phyloP scores from a whole-genome alignment of 345 rosid genomes.

The Hirschfeldia incana region DNA sequence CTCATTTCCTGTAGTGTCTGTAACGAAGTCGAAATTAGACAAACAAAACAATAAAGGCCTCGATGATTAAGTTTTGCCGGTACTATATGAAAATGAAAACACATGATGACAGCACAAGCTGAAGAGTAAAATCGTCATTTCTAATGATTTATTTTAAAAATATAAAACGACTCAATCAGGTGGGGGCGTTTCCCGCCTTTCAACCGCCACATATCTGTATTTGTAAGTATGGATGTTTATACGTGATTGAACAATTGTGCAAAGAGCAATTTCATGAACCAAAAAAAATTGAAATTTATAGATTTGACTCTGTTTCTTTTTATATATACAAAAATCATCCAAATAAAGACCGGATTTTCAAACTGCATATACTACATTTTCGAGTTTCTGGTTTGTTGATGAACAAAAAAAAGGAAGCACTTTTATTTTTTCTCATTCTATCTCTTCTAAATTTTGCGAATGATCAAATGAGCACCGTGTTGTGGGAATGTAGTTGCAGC shows the following conservation, averaged over 20 bases:
- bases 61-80: not conserved
- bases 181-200: not conserved
- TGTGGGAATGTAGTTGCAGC: slow-evolving; percentile 48
- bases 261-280: not conserved
- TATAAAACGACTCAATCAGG: not conserved
- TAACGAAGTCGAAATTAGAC: slow-evolving; percentile 4
- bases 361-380: slow-evolving; percentile 20
- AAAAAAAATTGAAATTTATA: not conserved
- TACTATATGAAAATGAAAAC: not conserved
- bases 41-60: not conserved
- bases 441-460: slow-evolving; percentile 26
- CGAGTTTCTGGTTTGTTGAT: slow-evolving; percentile 7
- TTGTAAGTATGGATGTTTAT: not conserved
- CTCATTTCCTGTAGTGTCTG: too few relatives aligned
- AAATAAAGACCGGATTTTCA: slow-evolving; percentile 17
- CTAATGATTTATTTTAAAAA: not conserved
- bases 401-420: slow-evolving; percentile 9
- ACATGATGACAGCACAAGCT: not conserved
- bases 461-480: slow-evolving; percentile 47
- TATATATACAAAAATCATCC: slow-evolving; percentile 31
- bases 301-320: slow-evolving; percentile 5
- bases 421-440: not conserved
- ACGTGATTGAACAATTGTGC: not conserved
- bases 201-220: not conserved
- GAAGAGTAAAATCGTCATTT: not conserved